Conservation (phyloP, 495 filamentous ascomycete genomes). For the Aspergillus wentii region DNA sequence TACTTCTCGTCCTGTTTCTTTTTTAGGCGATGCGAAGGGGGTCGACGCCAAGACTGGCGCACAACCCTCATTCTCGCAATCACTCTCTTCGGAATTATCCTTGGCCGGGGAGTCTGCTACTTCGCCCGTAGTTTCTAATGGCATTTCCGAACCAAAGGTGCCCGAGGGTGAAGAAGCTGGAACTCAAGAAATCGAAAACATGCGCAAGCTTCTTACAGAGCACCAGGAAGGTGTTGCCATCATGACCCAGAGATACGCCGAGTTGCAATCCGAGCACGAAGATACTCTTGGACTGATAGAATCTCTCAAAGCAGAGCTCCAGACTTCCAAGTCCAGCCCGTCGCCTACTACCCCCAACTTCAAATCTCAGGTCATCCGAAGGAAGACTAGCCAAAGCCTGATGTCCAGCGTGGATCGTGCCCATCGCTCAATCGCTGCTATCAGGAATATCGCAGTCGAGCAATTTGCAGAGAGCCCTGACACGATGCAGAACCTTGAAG, state of each 20-base stretch:
- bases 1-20: constrained; percentile 72
- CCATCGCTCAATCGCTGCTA: constrained; percentile 82
- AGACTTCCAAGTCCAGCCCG: constrained; percentile 65
- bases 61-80: constrained; percentile 84
- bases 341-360: constrained; percentile 58
- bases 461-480: constrained; percentile 80
- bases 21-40: constrained; percentile 81
- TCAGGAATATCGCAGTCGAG: constrained; percentile 81
- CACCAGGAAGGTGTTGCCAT: constrained; percentile 69
- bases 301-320: constrained; percentile 79
- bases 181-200: constrained; percentile 61
- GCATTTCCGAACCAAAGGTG: constrained; percentile 25
- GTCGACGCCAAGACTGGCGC: constrained; percentile 65
- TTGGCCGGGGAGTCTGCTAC: constrained; percentile 81
- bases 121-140: constrained; percentile 57
- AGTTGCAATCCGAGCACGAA: constrained; percentile 75
- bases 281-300: constrained; percentile 81
- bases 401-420: constrained; percentile 81
- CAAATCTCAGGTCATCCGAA: constrained; percentile 61
- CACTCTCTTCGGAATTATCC: constrained; percentile 93
- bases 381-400: constrained; percentile 90
- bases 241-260: constrained; percentile 70
- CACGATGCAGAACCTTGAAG: constrained; percentile 85
- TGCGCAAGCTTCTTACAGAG: constrained; percentile 65
- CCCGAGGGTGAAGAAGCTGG: constrained; percentile 24